Conservation (phyloP, 805 yeast species). For the Zygotorulaspora chibaensis region DNA sequence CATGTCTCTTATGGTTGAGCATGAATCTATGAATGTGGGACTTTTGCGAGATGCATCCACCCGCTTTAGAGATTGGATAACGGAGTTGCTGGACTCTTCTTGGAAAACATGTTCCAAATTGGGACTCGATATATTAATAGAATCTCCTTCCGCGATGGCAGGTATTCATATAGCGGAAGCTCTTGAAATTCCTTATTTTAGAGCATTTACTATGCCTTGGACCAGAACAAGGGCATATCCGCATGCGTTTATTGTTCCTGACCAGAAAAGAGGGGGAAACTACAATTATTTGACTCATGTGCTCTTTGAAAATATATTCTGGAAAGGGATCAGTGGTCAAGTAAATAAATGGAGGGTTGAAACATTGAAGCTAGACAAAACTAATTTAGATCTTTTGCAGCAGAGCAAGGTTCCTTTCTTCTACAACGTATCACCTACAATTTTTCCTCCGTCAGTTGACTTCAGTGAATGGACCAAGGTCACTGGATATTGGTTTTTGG, state of each 20-base stretch:
- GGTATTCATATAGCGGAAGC: constrained; percentile 96
- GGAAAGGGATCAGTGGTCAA: constrained; percentile 88
- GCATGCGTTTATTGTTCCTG: constrained; percentile 93
- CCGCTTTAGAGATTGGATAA: constrained; percentile 80
- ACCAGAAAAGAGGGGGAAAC: constrained; percentile 86
- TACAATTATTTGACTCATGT: constrained; percentile 91
- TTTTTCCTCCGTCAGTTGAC: constrained; percentile 89
- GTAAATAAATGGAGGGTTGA: constrained; percentile 84
- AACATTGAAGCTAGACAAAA: constrained; percentile 57
- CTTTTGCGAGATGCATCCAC: constrained; percentile 78
- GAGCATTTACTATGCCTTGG: constrained; percentile 99
- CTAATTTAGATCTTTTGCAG: constrained; percentile 65
- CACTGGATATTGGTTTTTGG: constrained; percentile 92
- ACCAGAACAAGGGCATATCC: constrained; percentile 93
- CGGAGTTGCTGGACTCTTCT: constrained; percentile 61
- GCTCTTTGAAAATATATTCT: constrained; percentile 84
- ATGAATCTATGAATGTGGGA: constrained; percentile 80
- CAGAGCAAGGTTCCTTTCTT: constrained; percentile 81
- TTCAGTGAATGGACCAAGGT: constrained; percentile 94
- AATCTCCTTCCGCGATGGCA: constrained; percentile 95
- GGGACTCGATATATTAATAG: constrained; percentile 66
- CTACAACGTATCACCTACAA: constrained; percentile 82
- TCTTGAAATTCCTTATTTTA: constrained; percentile 77
- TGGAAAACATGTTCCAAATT: constrained; percentile 84
- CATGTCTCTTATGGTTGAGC: constrained; percentile 88